Evolutionary conservation across 106 monocot genomes (phyloP).

Genomic region (Dioscorea alata): DNA sequence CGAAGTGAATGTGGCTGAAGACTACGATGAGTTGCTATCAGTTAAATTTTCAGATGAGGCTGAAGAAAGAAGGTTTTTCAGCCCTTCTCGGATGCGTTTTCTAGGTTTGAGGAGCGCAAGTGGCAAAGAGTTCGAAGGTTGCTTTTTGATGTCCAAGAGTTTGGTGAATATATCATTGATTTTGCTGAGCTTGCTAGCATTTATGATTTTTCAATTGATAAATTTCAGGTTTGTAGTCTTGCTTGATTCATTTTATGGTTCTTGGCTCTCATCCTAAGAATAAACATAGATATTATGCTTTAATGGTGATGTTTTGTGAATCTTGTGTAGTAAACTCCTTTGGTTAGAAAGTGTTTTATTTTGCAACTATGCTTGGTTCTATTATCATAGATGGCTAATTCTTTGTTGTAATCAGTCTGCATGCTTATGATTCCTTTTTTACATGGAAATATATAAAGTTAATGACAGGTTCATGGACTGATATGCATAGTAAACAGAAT

Average conservation of each 20-base stretch:
- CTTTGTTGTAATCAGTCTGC: no score
- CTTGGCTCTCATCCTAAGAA: no score
- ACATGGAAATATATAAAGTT: no score
- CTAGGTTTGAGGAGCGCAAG: constrained; percentile 38
- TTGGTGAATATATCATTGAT: constrained; percentile 66
- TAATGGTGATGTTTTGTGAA: no score
- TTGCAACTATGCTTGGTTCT: no score
- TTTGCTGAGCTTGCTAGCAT: constrained; percentile 55
- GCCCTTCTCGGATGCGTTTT: background rate
- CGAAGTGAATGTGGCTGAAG: constrained; percentile 25
- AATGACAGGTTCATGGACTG: no score
- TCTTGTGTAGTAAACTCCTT: no score
- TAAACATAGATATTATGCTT: no score
- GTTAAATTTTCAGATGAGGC: constrained; percentile 3
- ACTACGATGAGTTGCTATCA: constrained; percentile 1
- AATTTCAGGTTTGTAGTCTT: constrained; percentile 56
- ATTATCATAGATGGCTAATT: no score
- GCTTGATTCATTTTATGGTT: background rate
- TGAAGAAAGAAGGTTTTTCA: constrained; percentile 14
- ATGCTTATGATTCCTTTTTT: no score
- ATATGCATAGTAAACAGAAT: no score
- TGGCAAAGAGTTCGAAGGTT: constrained; percentile 54
- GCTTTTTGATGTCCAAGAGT: constrained; percentile 47
- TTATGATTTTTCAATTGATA: constrained; percentile 79
- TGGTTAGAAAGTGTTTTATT: no score